Evolutionary conservation across 1,284 basidiomycete genomes (phyloP), one percentile per base, ranked within the genome.

Genomic region (Athelia sp.): DNA sequence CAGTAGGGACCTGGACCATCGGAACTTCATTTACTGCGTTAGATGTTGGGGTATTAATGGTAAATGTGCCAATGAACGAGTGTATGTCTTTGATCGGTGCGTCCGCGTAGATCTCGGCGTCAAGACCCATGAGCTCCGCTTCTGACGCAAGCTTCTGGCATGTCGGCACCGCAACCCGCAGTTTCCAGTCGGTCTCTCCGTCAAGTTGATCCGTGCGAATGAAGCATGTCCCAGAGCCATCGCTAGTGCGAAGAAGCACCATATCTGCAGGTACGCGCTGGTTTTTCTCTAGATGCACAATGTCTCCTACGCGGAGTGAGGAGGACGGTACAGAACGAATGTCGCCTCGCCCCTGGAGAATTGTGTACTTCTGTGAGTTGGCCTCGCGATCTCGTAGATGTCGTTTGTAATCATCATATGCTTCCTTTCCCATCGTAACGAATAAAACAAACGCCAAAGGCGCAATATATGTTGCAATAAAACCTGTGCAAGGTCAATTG

Each of bases 171-270:
- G 96, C 95, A 1, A 98, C 86, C 10, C 92, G 84, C 46, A 98
- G 73, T 67, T 99, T 99, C 97, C 97, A 99, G 61, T 99, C 97
- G 1, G 97, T 99, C 69, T 99, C 97, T 42, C 97, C 97, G 58
- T 99, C 97, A 10, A 99, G 78, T 63, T 99, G 97, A 67, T 99
- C 97, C 0, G 97, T 99, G 4, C 96, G 79, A 48, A 99, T 90
- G 67, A 99, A 99, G 65, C 96, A 98, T 1, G 94, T 95, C 1
- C 97, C 97, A 29, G 87, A 83, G 3, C 78, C 67, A 55, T 94
- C 95, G 2, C 84, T 89, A 0, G 96, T 98, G 32, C 87, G 82
- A 8, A 99, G 74, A 15, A 99, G 75, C 1, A 98, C 82, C 66
- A 98, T 79, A 61, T 99, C 97, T 1, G 97, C 92, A 0, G 97